Base-by-base conservation (phyloP, 331 rosid species). In the Rosa hybrid region DNA sequence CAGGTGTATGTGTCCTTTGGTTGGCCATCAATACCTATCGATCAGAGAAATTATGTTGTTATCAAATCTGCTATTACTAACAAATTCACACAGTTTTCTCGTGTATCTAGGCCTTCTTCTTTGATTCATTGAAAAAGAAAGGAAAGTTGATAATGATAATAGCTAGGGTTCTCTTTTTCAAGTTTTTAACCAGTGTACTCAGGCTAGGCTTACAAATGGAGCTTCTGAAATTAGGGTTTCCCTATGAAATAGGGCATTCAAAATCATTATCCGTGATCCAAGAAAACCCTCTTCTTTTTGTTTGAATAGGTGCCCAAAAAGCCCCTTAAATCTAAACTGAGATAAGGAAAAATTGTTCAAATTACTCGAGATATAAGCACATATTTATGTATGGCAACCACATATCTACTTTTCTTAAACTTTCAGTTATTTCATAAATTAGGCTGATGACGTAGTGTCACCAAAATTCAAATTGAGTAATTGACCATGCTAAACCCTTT, bases 41-140 rank as follows among this genome's bases (percentile, higher is more conserved):
- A 25, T 25, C 74, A 49, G 74, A 65, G 74, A 77, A 77, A 67
- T 49, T 77, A 77, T 49, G 74, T 46, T 63, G 80, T 60, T 48
- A 62, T 80, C 72, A 72, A 59, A 17, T 72, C 38, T 78, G 14
- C 49, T 68, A 68, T 23, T 17, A 18, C 69, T 70, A 54, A 42
- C 57, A 56, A 69, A 78, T 69, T 78, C 64, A 64, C 80, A 70
- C 77, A 57, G 56, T 46, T 71, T 42, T 51, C 75, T 54, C 75
- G 82, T 78, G 77, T 38, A 67, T 42, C 60, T 16, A 78, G 57
- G 69, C 69, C 56, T 12, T 51, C 48, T 71, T 70, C 71, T 70
- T 70, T 78, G 77, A 78, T 25, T 42, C 54, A 41, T 70, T 20
- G 69, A 56, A 54, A 68, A 42, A 41, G 68, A 54, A 42, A 70